phyloP scores from a whole-genome alignment of 371 early-diverging fungal species.

The Actinomortierella ambigua region DNA sequence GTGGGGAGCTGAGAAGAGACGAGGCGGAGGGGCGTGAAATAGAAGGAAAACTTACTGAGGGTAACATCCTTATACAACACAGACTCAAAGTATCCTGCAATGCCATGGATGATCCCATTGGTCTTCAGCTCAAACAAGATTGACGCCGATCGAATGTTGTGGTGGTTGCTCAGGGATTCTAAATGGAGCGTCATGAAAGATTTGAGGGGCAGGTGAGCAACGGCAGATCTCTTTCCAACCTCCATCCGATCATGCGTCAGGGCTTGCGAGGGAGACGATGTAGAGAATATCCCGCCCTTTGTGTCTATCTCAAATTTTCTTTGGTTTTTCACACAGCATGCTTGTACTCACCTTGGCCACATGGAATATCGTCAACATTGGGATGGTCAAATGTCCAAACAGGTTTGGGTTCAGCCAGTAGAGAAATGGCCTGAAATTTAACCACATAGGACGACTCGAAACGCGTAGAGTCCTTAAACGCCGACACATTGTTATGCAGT shows the following conservation, averaged over 20 bases:
- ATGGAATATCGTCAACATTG: slow-evolving; percentile 47
- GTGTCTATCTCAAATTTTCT: too few relatives aligned
- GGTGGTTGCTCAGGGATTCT: slow-evolving; percentile 69
- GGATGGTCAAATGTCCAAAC: slow-evolving; percentile 90
- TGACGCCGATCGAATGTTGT: slow-evolving; percentile 68
- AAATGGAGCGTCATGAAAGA: too few relatives aligned
- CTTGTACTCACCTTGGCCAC: slow-evolving; percentile 25
- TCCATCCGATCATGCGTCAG: too few relatives aligned
- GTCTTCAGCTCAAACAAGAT: slow-evolving; percentile 59
- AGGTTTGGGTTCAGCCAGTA: slow-evolving; percentile 69
- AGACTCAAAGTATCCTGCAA: slow-evolving; percentile 95
- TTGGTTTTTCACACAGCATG: too few relatives aligned
- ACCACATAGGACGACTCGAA: slow-evolving; percentile 95
- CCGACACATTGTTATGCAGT: slow-evolving; percentile 66
- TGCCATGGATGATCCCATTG: slow-evolving; percentile 82
- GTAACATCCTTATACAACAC: slow-evolving; percentile 83
- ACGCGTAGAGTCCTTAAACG: slow-evolving; percentile 67
- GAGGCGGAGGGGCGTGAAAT: too few relatives aligned
- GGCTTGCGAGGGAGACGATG: too few relatives aligned
- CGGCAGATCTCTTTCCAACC: too few relatives aligned
- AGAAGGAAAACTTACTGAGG: slow-evolving; percentile 56
- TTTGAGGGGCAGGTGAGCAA: too few relatives aligned
- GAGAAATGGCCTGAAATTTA: slow-evolving; percentile 77
- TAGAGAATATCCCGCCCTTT: too few relatives aligned
- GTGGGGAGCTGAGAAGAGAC: too few relatives aligned